Percentiles rank a stretch among this genome's conserved stretches.
Conservation (phyloP, 257 asterid species). For the Fraxinus cuspidata region DNA sequence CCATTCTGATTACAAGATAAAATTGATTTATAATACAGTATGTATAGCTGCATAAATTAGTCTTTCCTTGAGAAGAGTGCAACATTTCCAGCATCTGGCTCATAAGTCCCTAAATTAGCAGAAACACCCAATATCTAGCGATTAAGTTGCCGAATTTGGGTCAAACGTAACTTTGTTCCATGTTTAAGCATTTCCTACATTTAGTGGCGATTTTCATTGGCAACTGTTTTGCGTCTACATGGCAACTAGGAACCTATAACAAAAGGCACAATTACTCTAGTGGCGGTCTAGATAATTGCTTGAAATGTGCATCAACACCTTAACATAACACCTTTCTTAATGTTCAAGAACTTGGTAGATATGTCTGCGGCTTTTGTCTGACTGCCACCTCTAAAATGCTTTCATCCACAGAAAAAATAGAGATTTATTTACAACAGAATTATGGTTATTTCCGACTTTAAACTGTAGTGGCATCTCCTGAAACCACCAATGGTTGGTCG, state of each 20-base stretch:
- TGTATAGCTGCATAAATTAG: background rate
- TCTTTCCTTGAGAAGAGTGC: background rate
- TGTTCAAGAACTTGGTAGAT: background rate
- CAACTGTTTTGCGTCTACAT: background rate
- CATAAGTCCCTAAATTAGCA: background rate
- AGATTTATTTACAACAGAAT: background rate
- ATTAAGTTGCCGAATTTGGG: background rate
- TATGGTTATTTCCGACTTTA: background rate
- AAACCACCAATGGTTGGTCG: background rate
- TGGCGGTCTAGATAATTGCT: background rate
- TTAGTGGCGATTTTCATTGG: background rate
- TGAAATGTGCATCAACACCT: background rate
- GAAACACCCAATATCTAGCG: background rate
- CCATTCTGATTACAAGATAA: background rate
- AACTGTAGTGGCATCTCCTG: background rate
- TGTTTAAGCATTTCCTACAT: background rate
- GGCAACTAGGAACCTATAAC: background rate
- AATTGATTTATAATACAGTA: background rate
- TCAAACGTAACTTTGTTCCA: background rate
- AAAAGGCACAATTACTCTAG: background rate
- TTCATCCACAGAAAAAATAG: background rate
- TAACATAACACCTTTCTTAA: background rate
- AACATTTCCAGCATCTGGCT: background rate
- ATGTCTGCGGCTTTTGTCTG: background rate
- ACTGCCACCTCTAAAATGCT: background rate